A percentile compares a stretch with the other conserved stretches of the same genome.
Evolutionary conservation across 2,329 filamentous ascomycete genomes (phyloP).

Genomic region (Exserohilum turcica): DNA sequence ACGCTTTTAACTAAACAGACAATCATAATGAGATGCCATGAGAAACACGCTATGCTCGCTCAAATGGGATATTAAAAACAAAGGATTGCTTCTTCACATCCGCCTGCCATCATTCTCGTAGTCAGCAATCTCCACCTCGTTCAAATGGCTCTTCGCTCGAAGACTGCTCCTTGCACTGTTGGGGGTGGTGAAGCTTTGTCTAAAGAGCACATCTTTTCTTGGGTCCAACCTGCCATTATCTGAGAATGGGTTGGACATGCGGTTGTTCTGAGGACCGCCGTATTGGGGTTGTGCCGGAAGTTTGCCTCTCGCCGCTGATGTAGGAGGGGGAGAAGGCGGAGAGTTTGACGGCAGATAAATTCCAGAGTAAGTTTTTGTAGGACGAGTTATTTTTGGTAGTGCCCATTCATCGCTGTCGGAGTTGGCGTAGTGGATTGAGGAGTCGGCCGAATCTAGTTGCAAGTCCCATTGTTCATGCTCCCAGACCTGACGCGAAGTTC

Average conservation of each 20-base stretch:
- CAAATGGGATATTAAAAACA: neutral
- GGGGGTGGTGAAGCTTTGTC: constrained; percentile 26
- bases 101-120: constrained; percentile 32
- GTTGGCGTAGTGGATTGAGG: constrained; percentile 26
- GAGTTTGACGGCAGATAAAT: neutral
- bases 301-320: constrained; percentile 22
- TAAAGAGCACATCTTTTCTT: constrained; percentile 25
- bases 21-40: no score
- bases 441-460: constrained; percentile 22
- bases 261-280: constrained; percentile 17
- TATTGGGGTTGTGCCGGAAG: constrained; percentile 25
- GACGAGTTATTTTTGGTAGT: constrained; percentile 14
- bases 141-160: constrained; percentile 34
- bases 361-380: constrained; percentile 16
- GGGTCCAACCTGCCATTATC: constrained; percentile 19
- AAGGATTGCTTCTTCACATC: neutral
- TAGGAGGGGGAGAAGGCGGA: neutral
- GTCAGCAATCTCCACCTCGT: constrained; percentile 36
- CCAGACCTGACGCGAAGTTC: constrained; percentile 24
- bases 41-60: no score
- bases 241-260: constrained; percentile 12
- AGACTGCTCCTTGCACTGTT: constrained; percentile 37
- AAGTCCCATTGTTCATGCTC: constrained; percentile 28
- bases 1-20: neutral
- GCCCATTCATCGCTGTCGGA: constrained; percentile 24